Evolutionary conservation across 2,329 filamentous ascomycete genomes (phyloP).

Genomic region (Fusarium sp.): DNA sequence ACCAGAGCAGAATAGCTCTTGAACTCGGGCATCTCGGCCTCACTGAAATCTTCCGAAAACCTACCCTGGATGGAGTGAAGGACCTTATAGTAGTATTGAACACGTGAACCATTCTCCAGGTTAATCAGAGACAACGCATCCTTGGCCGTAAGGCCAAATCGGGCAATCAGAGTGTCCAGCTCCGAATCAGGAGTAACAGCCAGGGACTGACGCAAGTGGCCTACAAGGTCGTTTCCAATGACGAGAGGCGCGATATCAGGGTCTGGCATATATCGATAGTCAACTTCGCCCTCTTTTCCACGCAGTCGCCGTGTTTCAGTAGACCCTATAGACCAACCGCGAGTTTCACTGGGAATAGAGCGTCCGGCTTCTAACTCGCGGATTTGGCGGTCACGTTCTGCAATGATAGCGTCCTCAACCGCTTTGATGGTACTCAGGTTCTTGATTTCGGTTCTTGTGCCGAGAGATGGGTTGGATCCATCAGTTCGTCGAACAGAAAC

Average conservation of each 20-base stretch:
- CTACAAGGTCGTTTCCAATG: slow-evolving; percentile 74
- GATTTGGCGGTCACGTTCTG: slow-evolving; percentile 91
- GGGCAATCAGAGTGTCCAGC: slow-evolving; percentile 65
- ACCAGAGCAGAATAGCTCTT: slow-evolving; percentile 56
- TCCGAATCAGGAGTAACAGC: slow-evolving; percentile 77
- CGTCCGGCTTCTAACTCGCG: slow-evolving; percentile 78
- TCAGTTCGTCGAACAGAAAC: slow-evolving; percentile 78
- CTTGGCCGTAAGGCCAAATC: slow-evolving; percentile 76
- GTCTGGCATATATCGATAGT: slow-evolving; percentile 99
- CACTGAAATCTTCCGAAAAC: slow-evolving; percentile 33
- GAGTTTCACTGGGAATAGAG: slow-evolving; percentile 81
- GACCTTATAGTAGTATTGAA: slow-evolving; percentile 82
- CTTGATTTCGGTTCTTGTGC: slow-evolving; percentile 95
- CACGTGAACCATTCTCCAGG: slow-evolving; percentile 78
- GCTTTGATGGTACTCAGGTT: slow-evolving; percentile 95
- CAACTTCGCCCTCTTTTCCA: slow-evolving; percentile 95
- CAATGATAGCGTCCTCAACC: slow-evolving; percentile 91
- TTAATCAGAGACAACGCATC: slow-evolving; percentile 83
- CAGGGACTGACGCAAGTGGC: slow-evolving; percentile 67
- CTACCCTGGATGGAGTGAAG: slow-evolving; percentile 56
- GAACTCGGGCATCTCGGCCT: slow-evolving; percentile 36
- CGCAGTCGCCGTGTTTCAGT: slow-evolving; percentile 82
- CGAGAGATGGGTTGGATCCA: slow-evolving; percentile 61
- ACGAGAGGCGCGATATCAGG: slow-evolving; percentile 85
- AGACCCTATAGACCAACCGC: slow-evolving; percentile 88